Evolutionary conservation across 495 filamentous ascomycete genomes (phyloP).

Genomic region (Pyrenula aspistea): DNA sequence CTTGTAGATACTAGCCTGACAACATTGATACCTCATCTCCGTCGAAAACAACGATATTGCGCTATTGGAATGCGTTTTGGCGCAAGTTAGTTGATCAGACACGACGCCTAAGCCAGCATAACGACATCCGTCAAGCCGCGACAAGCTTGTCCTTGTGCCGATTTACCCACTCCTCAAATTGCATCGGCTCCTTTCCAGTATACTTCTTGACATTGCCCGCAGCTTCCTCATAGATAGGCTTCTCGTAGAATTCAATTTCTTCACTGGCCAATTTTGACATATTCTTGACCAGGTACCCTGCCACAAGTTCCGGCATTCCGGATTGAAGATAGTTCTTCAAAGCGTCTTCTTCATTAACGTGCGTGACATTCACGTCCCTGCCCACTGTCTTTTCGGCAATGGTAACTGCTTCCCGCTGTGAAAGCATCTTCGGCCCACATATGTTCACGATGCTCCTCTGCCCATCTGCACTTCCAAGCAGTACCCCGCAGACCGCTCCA

Average conservation of each 20-base stretch:
- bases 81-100: no score
- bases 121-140: background rate
- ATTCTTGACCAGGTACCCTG: slow-evolving; percentile 1
- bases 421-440: background rate
- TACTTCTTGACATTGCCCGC: slow-evolving; percentile 7
- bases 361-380: slow-evolving; percentile 4
- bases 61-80: no score
- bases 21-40: no score
- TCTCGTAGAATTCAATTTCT: background rate
- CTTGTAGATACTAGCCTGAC: no score
- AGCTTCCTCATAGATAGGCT: background rate
- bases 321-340: background rate
- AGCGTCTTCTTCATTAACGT: slow-evolving; percentile 2
- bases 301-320: slow-evolving; percentile 1
- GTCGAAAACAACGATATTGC: no score
- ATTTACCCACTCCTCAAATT: slow-evolving; percentile 36
- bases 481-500: background rate
- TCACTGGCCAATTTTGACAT: background rate
- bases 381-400: slow-evolving; percentile 3
- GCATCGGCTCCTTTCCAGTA: slow-evolving; percentile 19
- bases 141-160: slow-evolving; percentile 2
- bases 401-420: slow-evolving; percentile 3
- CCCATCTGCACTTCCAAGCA: background rate
- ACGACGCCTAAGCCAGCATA: no score
- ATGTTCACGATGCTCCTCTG: background rate